Percentiles rank a stretch among this genome's conserved stretches.
These are phyloP conservation scores for Lagerstroemia speciosa DNA, from an alignment of 345 rosid genomes.

Conservation along the genomic window DNA sequence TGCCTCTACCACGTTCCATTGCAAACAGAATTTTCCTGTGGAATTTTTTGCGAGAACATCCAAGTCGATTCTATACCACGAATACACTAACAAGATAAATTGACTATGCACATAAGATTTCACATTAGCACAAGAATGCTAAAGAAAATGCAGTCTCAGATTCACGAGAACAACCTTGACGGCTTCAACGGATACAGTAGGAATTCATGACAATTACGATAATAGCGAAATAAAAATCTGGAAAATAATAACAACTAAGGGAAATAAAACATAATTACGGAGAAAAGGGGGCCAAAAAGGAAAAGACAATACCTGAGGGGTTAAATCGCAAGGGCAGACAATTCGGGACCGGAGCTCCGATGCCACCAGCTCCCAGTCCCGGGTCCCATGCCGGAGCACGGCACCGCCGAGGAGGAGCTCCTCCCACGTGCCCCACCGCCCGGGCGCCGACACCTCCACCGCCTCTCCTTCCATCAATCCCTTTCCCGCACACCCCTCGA, in stretches of 20 bases:
- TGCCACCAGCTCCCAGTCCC: constrained; percentile 63
- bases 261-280: neutral
- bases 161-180: too few species aligned
- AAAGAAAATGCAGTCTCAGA: too few species aligned
- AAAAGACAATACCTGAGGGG: constrained; percentile 50
- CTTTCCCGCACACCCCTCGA: constrained; percentile 15
- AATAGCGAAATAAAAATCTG: neutral
- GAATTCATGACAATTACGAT: neutral
- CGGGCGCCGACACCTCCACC: constrained; percentile 16
- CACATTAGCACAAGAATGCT: too few species aligned
- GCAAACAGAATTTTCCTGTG: neutral
- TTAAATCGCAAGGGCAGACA: constrained; percentile 35
- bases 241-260: neutral
- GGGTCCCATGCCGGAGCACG: constrained; percentile 78
- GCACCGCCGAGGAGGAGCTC: constrained; percentile 85
- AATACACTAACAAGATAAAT: neutral
- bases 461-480: neutral
- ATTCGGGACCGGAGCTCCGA: constrained; percentile 71
- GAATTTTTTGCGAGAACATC: neutral
- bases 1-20: neutral
- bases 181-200: neutral
- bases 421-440: constrained; percentile 86
- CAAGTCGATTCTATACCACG: neutral
- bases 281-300: neutral
- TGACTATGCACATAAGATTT: too few species aligned